These are phyloP conservation scores for Mentha longifolia DNA, from an alignment of 257 asterid genomes.

Conservation along the genomic window DNA sequence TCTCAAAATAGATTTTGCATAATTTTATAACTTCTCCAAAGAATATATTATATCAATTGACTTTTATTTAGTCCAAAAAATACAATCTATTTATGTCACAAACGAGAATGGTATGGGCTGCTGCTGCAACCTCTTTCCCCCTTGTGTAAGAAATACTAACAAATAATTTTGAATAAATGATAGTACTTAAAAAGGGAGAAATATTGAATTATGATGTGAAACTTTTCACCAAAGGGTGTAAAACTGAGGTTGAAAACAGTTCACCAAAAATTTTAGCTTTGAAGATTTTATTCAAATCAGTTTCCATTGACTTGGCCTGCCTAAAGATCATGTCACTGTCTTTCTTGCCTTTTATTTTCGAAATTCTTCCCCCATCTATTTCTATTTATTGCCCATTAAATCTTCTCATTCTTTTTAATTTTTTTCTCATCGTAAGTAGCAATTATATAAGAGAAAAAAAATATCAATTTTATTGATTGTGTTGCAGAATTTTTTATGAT, in stretches of 20 bases:
- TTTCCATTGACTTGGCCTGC: conserved; percentile 34
- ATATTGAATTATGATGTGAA: conserved; percentile 47
- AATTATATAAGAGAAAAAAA: too few relatives aligned
- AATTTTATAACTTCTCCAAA: background rate
- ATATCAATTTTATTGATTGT: too few relatives aligned
- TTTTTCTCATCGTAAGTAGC: background rate
- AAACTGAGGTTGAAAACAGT: conserved; percentile 36
- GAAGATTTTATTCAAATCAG: conserved; percentile 33
- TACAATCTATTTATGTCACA: conserved; percentile 3
- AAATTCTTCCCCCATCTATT: conserved; percentile 12
- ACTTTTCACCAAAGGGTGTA: conserved; percentile 51
- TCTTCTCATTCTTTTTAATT: conserved; percentile 14
- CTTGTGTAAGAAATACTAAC: background rate
- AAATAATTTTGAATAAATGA: background rate
- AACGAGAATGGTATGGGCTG: conserved; percentile 20
- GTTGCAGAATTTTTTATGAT: background rate
- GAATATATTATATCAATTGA: conserved; percentile 16
- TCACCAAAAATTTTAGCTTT: conserved; percentile 36
- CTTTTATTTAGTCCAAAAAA: conserved; percentile 31
- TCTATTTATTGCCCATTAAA: conserved; percentile 24
- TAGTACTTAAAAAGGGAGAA: conserved; percentile 10
- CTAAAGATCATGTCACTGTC: conserved; percentile 43
- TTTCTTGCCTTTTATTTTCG: conserved; percentile 38
- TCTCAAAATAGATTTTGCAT: conserved; percentile 7
- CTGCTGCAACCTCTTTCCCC: background rate